Evolutionary conservation across 768 basidiomycete species (phyloP).

Genomic region (Suillus fuscotomentosus): DNA sequence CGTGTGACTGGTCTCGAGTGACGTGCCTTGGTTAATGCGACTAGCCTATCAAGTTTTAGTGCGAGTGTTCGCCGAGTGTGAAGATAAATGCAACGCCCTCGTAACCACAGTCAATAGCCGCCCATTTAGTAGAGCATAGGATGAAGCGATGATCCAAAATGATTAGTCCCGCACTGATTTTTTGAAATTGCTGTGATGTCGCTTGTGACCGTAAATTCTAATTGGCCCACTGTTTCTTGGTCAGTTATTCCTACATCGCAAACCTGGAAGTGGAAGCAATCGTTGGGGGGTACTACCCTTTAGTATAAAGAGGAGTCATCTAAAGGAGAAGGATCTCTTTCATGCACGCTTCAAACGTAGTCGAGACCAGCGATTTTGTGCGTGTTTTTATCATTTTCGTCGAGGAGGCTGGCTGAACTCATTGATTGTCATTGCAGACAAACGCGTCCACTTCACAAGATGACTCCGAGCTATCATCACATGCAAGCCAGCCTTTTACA

Average conservation of each 20-base stretch:
- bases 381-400: not conserved
- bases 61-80: not conserved
- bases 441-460: not conserved
- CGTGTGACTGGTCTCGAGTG: not conserved
- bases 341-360: not conserved
- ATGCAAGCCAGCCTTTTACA: constrained; percentile 35
- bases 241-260: not conserved
- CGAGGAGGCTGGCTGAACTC: not conserved
- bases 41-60: not conserved
- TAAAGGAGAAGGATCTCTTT: not conserved
- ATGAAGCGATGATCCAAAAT: not conserved
- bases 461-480: constrained; percentile 6
- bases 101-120: not conserved
- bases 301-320: not conserved
- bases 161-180: not conserved
- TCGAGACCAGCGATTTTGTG: not conserved
- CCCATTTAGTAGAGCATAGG: not conserved
- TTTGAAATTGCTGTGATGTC: constrained; percentile 1
- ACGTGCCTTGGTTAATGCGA: not conserved
- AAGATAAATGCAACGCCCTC: not conserved
- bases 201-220: not conserved
- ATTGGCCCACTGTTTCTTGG: not conserved
- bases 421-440: not conserved
- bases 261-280: not conserved
- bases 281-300: not conserved